A percentile compares a stretch with the other conserved stretches of the same genome.
phyloP scores from a whole-genome alignment of 768 basidiomycete species.

The Pleurotus sapidus region DNA sequence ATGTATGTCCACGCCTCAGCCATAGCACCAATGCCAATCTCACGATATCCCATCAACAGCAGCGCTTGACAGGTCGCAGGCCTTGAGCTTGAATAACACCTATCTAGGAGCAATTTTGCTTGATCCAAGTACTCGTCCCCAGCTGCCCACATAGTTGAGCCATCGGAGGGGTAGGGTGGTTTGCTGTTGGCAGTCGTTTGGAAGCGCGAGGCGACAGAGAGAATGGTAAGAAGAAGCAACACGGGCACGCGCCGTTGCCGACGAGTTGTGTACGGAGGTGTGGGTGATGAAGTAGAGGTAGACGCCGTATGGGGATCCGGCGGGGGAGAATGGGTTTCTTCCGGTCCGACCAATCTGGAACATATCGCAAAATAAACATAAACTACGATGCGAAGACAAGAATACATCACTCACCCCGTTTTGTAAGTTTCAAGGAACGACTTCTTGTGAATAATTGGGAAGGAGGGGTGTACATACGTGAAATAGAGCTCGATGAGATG shows the following conservation, averaged over 20 bases:
- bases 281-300: constrained; percentile 22
- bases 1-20: constrained; percentile 83
- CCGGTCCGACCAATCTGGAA: constrained; percentile 6
- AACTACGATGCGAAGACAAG: neutral
- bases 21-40: constrained; percentile 89
- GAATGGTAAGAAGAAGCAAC: constrained; percentile 80
- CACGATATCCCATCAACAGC: constrained; percentile 78
- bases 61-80: constrained; percentile 78
- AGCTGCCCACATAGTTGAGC: constrained; percentile 73
- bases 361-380: constrained; percentile 2
- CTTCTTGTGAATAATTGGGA: constrained; percentile 75
- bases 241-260: constrained; percentile 50
- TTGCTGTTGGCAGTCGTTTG: constrained; percentile 36
- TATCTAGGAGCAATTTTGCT: constrained; percentile 66
- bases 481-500: constrained; percentile 78
- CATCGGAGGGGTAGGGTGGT: constrained; percentile 37
- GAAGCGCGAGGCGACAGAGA: constrained; percentile 74
- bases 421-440: constrained; percentile 61
- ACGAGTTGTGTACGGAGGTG: constrained; percentile 32
- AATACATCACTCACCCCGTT: constrained; percentile 26
- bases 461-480: constrained; percentile 72
- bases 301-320: constrained; percentile 20
- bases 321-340: constrained; percentile 22
- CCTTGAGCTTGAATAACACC: constrained; percentile 66
- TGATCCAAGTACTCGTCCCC: constrained; percentile 69